Evolutionary conservation across 2,329 filamentous ascomycete species (phyloP).

Genomic region (Metarhizium humberi): DNA sequence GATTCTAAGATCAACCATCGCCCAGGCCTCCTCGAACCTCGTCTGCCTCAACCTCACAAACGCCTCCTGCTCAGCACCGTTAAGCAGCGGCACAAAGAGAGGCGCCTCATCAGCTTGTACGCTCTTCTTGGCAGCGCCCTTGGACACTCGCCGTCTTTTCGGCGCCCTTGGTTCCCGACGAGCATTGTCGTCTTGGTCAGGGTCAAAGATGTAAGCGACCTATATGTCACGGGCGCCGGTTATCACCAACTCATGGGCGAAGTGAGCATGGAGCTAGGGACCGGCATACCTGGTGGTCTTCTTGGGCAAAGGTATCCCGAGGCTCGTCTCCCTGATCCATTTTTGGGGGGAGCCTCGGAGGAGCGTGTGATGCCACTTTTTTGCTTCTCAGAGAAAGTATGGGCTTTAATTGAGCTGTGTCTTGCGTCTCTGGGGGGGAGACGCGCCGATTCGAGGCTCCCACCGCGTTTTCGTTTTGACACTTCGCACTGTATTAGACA

Average conservation of each 20-base stretch:
- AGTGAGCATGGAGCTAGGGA: not conserved
- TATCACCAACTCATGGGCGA: not conserved
- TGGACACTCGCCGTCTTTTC: constrained; percentile 49
- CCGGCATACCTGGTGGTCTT: constrained; percentile 34
- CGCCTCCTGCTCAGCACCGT: constrained; percentile 40
- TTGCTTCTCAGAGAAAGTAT: not conserved
- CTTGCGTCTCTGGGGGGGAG: not conserved
- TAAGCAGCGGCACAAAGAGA: constrained; percentile 43
- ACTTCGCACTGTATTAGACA: not conserved
- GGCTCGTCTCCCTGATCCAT: constrained; percentile 15
- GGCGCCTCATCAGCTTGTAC: constrained; percentile 11
- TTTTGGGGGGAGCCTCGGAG: constrained; percentile 1
- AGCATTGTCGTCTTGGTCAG: constrained; percentile 29
- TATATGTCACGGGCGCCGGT: not conserved
- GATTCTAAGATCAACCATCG: constrained; percentile 51
- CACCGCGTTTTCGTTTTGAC: not conserved
- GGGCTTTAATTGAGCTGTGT: not conserved
- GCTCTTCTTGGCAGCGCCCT: constrained; percentile 19
- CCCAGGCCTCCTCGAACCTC: constrained; percentile 57
- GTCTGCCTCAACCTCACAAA: constrained; percentile 44
- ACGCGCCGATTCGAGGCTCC: constrained; percentile 1
- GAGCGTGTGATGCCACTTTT: not conserved
- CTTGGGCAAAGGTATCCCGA: constrained; percentile 21
- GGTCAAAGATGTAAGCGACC: constrained; percentile 22
- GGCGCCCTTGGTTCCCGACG: constrained; percentile 29